Conservation (phyloP, 306 rosid species). For the Cajanus cajan region DNA sequence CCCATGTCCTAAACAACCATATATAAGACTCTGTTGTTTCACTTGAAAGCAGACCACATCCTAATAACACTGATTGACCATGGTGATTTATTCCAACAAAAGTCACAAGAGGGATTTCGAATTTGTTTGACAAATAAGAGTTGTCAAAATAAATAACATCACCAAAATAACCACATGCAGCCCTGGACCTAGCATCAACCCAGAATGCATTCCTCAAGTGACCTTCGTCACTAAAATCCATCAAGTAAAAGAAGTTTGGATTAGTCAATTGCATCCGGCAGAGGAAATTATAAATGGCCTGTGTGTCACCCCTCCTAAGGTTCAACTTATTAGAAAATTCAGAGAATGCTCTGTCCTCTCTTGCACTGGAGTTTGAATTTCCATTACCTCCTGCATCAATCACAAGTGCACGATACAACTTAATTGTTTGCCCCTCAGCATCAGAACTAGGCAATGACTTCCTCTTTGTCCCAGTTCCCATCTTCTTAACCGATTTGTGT, state of each 20-base stretch:
- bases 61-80: conserved; percentile 77
- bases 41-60: conserved; percentile 87
- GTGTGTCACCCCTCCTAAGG: conserved; percentile 85
- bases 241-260: conserved; percentile 87
- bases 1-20: conserved; percentile 91
- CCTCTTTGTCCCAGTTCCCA: conserved; percentile 59
- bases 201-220: conserved; percentile 77
- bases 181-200: conserved; percentile 83
- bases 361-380: conserved; percentile 37
- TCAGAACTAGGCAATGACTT: conserved; percentile 55
- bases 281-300: conserved; percentile 82
- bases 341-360: conserved; percentile 39
- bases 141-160: conserved; percentile 80
- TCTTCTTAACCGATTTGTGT: conserved; percentile 60
- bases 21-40: conserved; percentile 69
- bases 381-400: conserved; percentile 71
- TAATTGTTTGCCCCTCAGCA: conserved; percentile 65
- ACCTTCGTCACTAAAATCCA: conserved; percentile 89
- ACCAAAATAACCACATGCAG: conserved; percentile 75
- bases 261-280: conserved; percentile 93
- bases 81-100: conserved; percentile 90
- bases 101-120: conserved; percentile 86
- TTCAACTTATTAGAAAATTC: conserved; percentile 54
- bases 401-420: conserved; percentile 87
- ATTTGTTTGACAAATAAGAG: conserved; percentile 71